Evolutionary conservation across 371 early-diverging fungal species (phyloP).

Genomic region (Sporodiniella umbellata): DNA sequence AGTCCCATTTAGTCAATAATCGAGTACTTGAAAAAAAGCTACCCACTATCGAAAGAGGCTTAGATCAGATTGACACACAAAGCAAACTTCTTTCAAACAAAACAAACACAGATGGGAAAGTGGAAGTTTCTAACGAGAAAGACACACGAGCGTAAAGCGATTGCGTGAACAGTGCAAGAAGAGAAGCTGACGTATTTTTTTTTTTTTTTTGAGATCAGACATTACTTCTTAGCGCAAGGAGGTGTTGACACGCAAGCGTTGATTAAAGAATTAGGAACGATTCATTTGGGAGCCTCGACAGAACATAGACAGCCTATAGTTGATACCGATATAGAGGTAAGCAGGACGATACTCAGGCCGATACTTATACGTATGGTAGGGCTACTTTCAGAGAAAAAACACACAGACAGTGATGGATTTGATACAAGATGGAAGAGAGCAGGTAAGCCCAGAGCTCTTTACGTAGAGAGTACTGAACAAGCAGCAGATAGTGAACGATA

Average conservation of each 20-base stretch:
- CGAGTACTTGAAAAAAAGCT: conserved; percentile 29
- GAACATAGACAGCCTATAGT: conserved; percentile 41
- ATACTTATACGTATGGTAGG: conserved; percentile 6
- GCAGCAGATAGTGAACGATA: conserved; percentile 23
- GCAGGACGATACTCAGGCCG: background rate
- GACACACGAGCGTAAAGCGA: conserved; percentile 39
- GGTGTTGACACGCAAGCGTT: conserved; percentile 42
- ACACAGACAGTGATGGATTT: conserved; percentile 27
- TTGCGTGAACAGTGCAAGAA: too few relatives aligned
- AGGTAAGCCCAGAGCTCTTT: conserved; percentile 17
- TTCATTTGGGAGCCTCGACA: conserved; percentile 33
- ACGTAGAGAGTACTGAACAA: background rate
- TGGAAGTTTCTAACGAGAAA: conserved; percentile 8
- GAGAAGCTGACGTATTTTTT: too few relatives aligned
- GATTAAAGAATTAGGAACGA: conserved; percentile 40
- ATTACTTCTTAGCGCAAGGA: conserved; percentile 44
- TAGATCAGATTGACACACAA: conserved; percentile 39
- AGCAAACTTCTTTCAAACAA: conserved; percentile 26
- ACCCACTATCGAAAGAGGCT: conserved; percentile 37
- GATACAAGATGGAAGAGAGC: conserved; percentile 29
- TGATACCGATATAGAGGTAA: conserved; percentile 43
- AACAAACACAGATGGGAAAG: background rate
- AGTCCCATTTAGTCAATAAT: conserved; percentile 31
- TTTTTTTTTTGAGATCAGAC: too few relatives aligned
- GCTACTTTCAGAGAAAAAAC: conserved; percentile 25